These are phyloP conservation scores for Leccinum pallidistipes DNA, from an alignment of 1,284 basidiomycete species.

Conservation along the genomic window DNA sequence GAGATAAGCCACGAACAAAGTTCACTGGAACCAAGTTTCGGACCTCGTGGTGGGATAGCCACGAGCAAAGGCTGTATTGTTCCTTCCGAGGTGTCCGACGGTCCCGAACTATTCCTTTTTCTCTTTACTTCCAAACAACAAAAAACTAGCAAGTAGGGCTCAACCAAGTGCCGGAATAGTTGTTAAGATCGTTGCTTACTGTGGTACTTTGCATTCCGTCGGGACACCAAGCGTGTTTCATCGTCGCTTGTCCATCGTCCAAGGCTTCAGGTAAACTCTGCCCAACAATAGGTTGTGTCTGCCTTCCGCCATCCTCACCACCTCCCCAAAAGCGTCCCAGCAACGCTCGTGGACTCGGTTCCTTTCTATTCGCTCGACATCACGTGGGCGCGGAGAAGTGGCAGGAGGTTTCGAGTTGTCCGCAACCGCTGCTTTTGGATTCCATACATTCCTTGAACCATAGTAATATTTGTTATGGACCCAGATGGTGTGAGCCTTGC, in stretches of 20 bases:
- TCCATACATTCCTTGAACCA: constrained; percentile 42
- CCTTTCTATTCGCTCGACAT: constrained; percentile 17
- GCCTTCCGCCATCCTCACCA: constrained; percentile 35
- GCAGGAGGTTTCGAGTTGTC: constrained; percentile 22
- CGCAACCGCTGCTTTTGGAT: constrained; percentile 38
- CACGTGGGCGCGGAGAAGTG: constrained; percentile 6
- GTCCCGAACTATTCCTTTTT: not conserved
- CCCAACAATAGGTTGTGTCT: constrained; percentile 32
- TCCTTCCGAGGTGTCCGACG: not conserved
- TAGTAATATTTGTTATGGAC: constrained; percentile 20
- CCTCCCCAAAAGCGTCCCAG: constrained; percentile 36
- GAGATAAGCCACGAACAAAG: constrained; percentile 8
- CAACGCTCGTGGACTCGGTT: constrained; percentile 27
- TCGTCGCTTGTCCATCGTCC: constrained; percentile 19
- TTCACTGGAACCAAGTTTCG: constrained; percentile 3
- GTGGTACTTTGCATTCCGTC: not conserved
- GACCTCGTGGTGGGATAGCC: not conserved
- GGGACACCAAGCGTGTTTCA: not conserved
- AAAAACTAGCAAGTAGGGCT: not conserved
- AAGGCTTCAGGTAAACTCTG: constrained; percentile 29
- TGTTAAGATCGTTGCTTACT: constrained; percentile 13
- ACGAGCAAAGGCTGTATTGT: constrained; percentile 22
- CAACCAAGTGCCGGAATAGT: not conserved
- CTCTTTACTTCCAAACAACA: not conserved
- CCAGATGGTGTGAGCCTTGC: constrained; percentile 30